Evolutionary conservation across 1,284 basidiomycete genomes (phyloP).

Genomic region (Agroathelia rolfsii): DNA sequence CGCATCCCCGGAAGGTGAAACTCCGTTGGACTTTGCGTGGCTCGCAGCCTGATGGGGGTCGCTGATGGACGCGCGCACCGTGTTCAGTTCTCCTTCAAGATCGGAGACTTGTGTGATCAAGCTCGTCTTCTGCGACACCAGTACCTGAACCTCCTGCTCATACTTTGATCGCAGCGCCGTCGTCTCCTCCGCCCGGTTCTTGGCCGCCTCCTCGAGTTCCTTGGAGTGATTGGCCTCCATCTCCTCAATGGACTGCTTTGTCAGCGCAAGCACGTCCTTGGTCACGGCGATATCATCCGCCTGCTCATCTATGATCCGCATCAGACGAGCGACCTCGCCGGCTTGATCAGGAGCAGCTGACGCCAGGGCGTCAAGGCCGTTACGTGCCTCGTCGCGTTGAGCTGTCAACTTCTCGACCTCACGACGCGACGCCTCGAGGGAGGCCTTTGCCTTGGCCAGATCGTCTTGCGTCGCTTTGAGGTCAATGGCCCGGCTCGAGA

Average conservation of each 20-base stretch:
- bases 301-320: conserved; percentile 39
- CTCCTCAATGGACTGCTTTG: conserved; percentile 59
- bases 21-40: conserved; percentile 51
- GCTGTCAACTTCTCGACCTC: conserved; percentile 46
- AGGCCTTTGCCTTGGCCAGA: conserved; percentile 60
- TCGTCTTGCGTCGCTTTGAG: conserved; percentile 77
- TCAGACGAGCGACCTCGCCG: conserved; percentile 45
- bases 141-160: conserved; percentile 43
- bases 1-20: conserved; percentile 28
- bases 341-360: conserved; percentile 39
- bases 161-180: conserved; percentile 48
- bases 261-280: conserved; percentile 50
- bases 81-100: conserved; percentile 66
- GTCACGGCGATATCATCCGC: conserved; percentile 50
- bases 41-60: conserved; percentile 31
- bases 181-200: conserved; percentile 57
- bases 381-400: conserved; percentile 56
- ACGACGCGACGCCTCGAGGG: conserved; percentile 36
- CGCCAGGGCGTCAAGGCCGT: conserved; percentile 25
- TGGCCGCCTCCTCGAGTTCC: conserved; percentile 65
- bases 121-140: conserved; percentile 49
- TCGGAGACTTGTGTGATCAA: conserved; percentile 53
- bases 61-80: conserved; percentile 42
- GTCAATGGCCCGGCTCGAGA: conserved; percentile 52
- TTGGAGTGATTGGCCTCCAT: conserved; percentile 56